Evolutionary conservation across 2,329 filamentous ascomycete species (phyloP).

Genomic region (Aureobasidium lini): DNA sequence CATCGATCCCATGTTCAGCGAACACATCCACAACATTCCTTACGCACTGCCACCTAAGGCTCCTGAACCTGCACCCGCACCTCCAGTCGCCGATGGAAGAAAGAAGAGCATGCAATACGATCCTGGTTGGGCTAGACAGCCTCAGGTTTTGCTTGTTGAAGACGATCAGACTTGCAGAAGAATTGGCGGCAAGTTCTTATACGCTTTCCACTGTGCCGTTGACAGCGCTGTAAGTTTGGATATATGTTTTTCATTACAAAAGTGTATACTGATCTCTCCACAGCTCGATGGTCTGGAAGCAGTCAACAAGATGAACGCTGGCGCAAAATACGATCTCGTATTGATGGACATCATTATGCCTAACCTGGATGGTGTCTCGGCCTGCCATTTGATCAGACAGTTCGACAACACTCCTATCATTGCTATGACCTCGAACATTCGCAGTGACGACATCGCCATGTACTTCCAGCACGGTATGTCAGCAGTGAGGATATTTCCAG

Average conservation of each 20-base stretch:
- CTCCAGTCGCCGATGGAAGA: constrained; percentile 44
- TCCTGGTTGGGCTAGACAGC: constrained; percentile 59
- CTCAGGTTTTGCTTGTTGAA: constrained; percentile 84
- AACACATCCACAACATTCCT: constrained; percentile 90
- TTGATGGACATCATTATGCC: constrained; percentile 80
- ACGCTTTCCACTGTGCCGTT: constrained; percentile 56
- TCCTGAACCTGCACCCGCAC: constrained; percentile 32
- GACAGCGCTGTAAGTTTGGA: constrained; percentile 51
- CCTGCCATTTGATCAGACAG: constrained; percentile 86
- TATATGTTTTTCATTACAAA: not conserved
- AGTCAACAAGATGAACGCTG: constrained; percentile 70
- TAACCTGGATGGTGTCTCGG: constrained; percentile 86
- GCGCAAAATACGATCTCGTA: constrained; percentile 55
- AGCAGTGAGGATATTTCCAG: not conserved
- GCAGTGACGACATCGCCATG: constrained; percentile 91
- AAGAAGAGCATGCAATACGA: constrained; percentile 57
- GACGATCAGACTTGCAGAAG: constrained; percentile 62
- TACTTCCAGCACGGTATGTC: constrained; percentile 90
- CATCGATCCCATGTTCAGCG: constrained; percentile 89
- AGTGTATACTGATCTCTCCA: constrained; percentile 22
- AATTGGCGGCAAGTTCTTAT: constrained; percentile 60
- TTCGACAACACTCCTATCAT: constrained; percentile 83
- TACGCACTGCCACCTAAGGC: constrained; percentile 68
- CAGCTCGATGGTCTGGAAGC: constrained; percentile 84
- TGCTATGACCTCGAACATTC: constrained; percentile 97